phyloP scores from a whole-genome alignment of 2,329 filamentous ascomycete species.

The Fusarium dlaminii region DNA sequence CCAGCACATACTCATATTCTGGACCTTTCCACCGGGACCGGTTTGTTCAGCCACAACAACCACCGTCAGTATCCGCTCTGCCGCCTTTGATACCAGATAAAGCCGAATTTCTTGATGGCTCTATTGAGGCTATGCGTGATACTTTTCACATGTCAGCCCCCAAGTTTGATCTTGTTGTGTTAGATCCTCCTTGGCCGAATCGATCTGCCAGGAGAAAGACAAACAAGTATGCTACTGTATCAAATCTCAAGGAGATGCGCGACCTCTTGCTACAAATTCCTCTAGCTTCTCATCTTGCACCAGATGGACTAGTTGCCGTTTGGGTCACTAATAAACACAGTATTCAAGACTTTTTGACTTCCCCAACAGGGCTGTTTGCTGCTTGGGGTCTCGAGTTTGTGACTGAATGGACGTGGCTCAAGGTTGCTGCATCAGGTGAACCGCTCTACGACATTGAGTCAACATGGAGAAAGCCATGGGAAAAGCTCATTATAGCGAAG shows the following conservation, averaged over 20 bases:
- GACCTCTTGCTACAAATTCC: conserved; percentile 64
- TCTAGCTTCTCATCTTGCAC: conserved; percentile 62
- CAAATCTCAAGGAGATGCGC: conserved; percentile 57
- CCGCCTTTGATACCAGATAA: conserved; percentile 51
- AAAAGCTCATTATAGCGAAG: conserved; percentile 72
- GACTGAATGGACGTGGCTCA: conserved; percentile 83
- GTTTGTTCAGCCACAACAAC: conserved; percentile 22
- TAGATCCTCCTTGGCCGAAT: conserved; percentile 87
- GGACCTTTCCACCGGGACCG: conserved; percentile 62
- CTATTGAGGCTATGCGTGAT: conserved; percentile 53
- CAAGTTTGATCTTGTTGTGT: conserved; percentile 72
- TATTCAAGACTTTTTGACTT: conserved; percentile 63
- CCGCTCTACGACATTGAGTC: conserved; percentile 70
- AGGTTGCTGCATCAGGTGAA: conserved; percentile 72
- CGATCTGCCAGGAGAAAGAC: conserved; percentile 72
- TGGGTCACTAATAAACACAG: conserved; percentile 82
- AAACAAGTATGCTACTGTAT: conserved; percentile 59
- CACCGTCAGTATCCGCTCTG: conserved; percentile 6
- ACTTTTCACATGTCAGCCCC: conserved; percentile 56
- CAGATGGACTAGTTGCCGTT: conserved; percentile 70
- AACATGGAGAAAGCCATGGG: conserved; percentile 79
- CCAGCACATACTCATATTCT: conserved; percentile 39
- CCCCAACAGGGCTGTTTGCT: conserved; percentile 66
- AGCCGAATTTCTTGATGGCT: conserved; percentile 59
- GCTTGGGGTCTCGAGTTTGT: conserved; percentile 72